A percentile compares a stretch with the other conserved stretches of the same genome.
These are phyloP conservation scores for Dictyophora rubrovolvata DNA, from an alignment of 768 basidiomycete species.

Conservation along the genomic window DNA sequence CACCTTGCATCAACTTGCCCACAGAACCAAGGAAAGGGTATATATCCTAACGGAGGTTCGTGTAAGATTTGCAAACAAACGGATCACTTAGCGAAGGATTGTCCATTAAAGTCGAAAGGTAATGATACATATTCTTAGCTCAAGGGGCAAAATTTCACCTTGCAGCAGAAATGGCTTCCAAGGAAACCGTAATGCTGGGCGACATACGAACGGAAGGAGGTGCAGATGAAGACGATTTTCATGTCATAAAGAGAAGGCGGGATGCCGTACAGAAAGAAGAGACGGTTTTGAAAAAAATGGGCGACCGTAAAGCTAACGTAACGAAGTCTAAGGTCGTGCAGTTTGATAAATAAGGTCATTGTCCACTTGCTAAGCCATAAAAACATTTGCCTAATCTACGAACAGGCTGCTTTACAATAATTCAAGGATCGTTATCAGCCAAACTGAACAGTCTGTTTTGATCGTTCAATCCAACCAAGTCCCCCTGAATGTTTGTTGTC, in stretches of 20 bases:
- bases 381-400: too few species aligned
- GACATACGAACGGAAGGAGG: constrained; percentile 42
- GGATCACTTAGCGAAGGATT: constrained; percentile 79
- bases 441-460: too few species aligned
- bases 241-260: constrained; percentile 58
- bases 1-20: constrained; percentile 83
- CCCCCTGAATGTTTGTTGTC: too few species aligned
- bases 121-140: constrained; percentile 4
- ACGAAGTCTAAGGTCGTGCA: constrained; percentile 10
- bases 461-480: too few species aligned
- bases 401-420: too few species aligned
- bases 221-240: constrained; percentile 95
- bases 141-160: constrained; percentile 5
- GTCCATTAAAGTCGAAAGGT: constrained; percentile 55
- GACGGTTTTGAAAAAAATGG: constrained; percentile 23
- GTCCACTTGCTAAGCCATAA: not conserved
- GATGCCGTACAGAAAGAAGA: constrained; percentile 53
- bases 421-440: too few species aligned
- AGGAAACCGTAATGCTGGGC: constrained; percentile 34
- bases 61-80: constrained; percentile 86
- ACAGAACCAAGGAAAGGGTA: constrained; percentile 64
- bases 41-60: constrained; percentile 85
- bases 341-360: not conserved
- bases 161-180: constrained; percentile 26
- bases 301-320: not conserved